Evolutionary conservation across 345 rosid species (phyloP).

Genomic region (Hibiscus trionum): DNA sequence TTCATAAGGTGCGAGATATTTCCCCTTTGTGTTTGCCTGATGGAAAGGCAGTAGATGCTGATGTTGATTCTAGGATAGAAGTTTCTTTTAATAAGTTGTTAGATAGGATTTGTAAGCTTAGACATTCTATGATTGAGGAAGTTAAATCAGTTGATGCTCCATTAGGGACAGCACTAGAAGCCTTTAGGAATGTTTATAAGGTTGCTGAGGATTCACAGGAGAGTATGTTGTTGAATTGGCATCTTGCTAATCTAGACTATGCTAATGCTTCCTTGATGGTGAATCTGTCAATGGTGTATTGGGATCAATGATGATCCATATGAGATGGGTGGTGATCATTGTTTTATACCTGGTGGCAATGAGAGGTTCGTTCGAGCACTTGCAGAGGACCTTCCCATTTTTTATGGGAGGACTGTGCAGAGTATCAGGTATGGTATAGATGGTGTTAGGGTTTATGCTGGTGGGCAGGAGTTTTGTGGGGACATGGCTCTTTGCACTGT

Average conservation of each 20-base stretch:
- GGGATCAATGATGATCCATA: constrained; percentile 99
- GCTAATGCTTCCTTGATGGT: constrained; percentile 91
- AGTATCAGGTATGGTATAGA: constrained; percentile 74
- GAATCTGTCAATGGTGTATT: constrained; percentile 82
- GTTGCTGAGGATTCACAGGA: constrained; percentile 77
- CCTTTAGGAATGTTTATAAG: constrained; percentile 63
- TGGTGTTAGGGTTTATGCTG: constrained; percentile 63
- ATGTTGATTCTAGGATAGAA: constrained; percentile 76
- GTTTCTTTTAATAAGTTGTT: constrained; percentile 76
- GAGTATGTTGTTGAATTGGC: constrained; percentile 90
- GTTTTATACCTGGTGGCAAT: constrained; percentile 94
- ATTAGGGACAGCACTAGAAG: constrained; percentile 79
- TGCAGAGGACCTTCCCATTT: constrained; percentile 78
- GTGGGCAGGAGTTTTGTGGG: constrained; percentile 69
- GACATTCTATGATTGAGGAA: constrained; percentile 90
- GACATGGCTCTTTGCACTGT: constrained; percentile 91
- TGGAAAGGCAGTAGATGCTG: constrained; percentile 66
- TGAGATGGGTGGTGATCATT: constrained; percentile 98
- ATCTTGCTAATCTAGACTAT: constrained; percentile 84
- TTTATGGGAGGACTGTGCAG: constrained; percentile 63
- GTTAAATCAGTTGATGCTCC: constrained; percentile 77
- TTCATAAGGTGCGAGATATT: constrained; percentile 92
- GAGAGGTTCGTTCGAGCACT: constrained; percentile 77
- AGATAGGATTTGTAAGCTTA: constrained; percentile 94
- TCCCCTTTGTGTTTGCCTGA: constrained; percentile 86